phyloP scores from a whole-genome alignment of 2,329 filamentous ascomycete genomes.

The Colletotrichum echinochloae region DNA sequence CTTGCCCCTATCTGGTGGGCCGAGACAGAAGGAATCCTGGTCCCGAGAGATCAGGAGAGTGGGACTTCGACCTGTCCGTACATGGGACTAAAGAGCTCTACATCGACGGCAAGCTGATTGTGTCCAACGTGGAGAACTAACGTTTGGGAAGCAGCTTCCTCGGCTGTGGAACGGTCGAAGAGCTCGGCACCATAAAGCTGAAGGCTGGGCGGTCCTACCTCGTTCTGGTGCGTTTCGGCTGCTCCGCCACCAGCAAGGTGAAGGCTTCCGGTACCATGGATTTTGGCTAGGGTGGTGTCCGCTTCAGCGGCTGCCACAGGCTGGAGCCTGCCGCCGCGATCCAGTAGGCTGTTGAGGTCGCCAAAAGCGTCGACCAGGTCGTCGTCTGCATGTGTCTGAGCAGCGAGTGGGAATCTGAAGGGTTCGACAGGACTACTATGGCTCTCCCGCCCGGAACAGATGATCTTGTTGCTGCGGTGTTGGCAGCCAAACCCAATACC shows the following conservation, averaged over 20 bases:
- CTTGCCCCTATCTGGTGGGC: conserved; percentile 44
- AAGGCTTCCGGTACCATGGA: conserved; percentile 46
- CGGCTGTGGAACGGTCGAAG: conserved; percentile 50
- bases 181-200: conserved; percentile 44
- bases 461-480: conserved; percentile 65
- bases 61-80: conserved; percentile 51
- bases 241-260: conserved; percentile 45
- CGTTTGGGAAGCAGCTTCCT: conserved; percentile 53
- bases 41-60: conserved; percentile 42
- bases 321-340: conserved; percentile 42
- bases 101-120: conserved; percentile 49
- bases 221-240: conserved; percentile 47
- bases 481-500: conserved; percentile 67
- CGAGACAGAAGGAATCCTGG: conserved; percentile 43
- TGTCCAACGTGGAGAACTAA: conserved; percentile 50
- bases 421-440: conserved; percentile 76
- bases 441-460: conserved; percentile 72
- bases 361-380: conserved; percentile 69
- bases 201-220: conserved; percentile 48
- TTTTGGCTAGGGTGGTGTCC: conserved; percentile 47
- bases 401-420: conserved; percentile 57
- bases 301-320: conserved; percentile 45
- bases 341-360: conserved; percentile 49
- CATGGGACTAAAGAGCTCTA: conserved; percentile 51
- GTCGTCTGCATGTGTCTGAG: conserved; percentile 68